Evolutionary conservation across 2,329 filamentous ascomycete genomes (phyloP).

Genomic region (Chalaropsis thielavioides): DNA sequence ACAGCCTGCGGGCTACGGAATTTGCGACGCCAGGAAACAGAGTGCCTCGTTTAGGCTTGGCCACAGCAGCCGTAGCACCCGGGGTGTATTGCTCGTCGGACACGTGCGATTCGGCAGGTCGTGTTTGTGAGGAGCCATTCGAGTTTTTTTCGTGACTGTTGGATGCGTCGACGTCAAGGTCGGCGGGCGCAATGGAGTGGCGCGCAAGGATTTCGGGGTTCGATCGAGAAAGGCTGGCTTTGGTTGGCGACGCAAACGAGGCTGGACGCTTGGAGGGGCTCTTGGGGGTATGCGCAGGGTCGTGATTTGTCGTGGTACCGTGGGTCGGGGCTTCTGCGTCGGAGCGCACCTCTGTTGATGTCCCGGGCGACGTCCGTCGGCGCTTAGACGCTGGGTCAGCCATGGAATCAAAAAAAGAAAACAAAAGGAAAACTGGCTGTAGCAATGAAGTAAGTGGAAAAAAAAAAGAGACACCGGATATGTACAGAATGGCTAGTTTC

Average conservation of each 20-base stretch:
- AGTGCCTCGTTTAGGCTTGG: background rate
- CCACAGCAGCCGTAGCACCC: background rate
- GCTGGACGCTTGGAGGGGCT: slow-evolving; percentile 32
- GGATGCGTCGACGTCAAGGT: background rate
- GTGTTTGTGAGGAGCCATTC: background rate
- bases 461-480: background rate
- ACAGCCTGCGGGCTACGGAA: background rate
- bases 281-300: slow-evolving; percentile 26
- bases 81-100: background rate
- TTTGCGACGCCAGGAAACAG: slow-evolving; percentile 4
- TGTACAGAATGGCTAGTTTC: background rate
- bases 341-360: slow-evolving; percentile 26
- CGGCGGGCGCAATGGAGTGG: slow-evolving; percentile 19
- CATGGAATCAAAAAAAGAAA: slow-evolving; percentile 22
- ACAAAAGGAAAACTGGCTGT: background rate
- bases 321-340: slow-evolving; percentile 11
- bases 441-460: background rate
- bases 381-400: slow-evolving; percentile 48
- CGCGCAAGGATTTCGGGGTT: slow-evolving; percentile 44
- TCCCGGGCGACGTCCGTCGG: slow-evolving; percentile 45
- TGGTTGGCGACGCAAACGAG: slow-evolving; percentile 49
- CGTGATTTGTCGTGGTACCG: slow-evolving; percentile 20
- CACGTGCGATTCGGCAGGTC: background rate
- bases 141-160: slow-evolving; percentile 10
- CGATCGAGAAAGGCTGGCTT: slow-evolving; percentile 45